A percentile compares a stretch with the other conserved stretches of the same genome.
Evolutionary conservation across 768 basidiomycete species (phyloP).

Genomic region (Pilatotrama ljubarskyi): DNA sequence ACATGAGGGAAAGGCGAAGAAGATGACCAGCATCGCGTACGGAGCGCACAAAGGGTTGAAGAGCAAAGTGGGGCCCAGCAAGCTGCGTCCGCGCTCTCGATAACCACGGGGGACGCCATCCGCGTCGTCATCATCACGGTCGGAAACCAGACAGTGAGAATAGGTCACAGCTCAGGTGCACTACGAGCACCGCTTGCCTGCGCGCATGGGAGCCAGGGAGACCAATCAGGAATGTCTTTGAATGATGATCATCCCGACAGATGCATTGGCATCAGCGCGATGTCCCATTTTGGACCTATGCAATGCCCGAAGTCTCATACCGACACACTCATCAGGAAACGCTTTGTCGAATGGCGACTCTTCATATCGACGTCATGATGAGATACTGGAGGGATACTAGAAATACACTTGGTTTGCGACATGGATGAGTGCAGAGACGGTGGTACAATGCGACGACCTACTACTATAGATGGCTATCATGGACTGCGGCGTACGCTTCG

Average conservation of each 20-base stretch:
- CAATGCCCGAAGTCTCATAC: not conserved
- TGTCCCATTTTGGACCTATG: not conserved
- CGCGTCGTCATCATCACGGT: conserved; percentile 14
- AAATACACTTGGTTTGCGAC: too few species aligned
- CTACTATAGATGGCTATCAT: too few species aligned
- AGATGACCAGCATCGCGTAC: conserved; percentile 26
- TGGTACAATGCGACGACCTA: too few species aligned
- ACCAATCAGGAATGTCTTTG: not conserved
- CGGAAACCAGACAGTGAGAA: conserved; percentile 7
- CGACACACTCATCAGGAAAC: too few species aligned
- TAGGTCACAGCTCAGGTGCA: not conserved
- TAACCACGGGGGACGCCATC: not conserved
- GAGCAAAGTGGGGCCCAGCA: conserved; percentile 4
- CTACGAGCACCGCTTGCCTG: not conserved
- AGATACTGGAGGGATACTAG: too few species aligned
- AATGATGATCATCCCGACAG: conserved; percentile 14
- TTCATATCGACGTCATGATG: too few species aligned
- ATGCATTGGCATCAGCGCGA: conserved; percentile 1
- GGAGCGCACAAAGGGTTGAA: not conserved
- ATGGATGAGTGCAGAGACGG: too few species aligned
- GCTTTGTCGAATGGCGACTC: too few species aligned
- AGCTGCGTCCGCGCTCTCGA: conserved; percentile 6
- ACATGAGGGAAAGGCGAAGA: conserved; percentile 9
- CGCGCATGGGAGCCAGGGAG: not conserved
- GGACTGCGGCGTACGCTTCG: too few species aligned